A percentile compares a stretch with the other conserved stretches of the same genome.
phyloP scores from a whole-genome alignment of 2,329 filamentous ascomycete species.

The Rhynchosporium agropyri region DNA sequence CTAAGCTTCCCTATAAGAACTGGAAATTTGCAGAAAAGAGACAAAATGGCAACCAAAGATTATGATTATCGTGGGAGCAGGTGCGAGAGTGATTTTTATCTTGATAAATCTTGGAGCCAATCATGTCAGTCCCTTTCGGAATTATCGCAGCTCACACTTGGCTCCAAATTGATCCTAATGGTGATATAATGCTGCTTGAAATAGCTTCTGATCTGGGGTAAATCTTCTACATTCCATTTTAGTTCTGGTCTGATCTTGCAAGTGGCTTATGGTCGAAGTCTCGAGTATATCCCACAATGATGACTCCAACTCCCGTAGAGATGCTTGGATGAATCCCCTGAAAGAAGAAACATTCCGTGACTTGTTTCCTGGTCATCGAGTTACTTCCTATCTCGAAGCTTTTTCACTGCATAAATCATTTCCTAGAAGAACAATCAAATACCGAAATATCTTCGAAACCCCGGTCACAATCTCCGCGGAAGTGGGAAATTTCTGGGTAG shows the following conservation, averaged over 20 bases:
- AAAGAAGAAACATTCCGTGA: slow-evolving; percentile 35
- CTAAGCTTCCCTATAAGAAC: no score
- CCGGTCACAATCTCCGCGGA: slow-evolving; percentile 34
- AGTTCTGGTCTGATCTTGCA: not conserved
- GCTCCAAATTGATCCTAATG: slow-evolving; percentile 26
- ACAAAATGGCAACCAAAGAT: slow-evolving; percentile 1
- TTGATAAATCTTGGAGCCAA: not conserved
- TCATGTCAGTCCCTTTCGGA: slow-evolving; percentile 21
- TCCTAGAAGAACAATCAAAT: slow-evolving; percentile 30
- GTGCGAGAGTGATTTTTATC: not conserved
- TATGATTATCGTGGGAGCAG: slow-evolving; percentile 19
- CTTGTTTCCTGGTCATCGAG: slow-evolving; percentile 39
- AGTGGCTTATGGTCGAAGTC: slow-evolving; percentile 24
- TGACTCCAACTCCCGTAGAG: slow-evolving; percentile 40
- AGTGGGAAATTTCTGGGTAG: slow-evolving; percentile 28
- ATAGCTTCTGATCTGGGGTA: slow-evolving; percentile 24
- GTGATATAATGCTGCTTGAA: slow-evolving; percentile 26
- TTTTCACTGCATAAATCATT: slow-evolving; percentile 30
- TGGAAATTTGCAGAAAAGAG: not conserved
- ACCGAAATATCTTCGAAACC: slow-evolving; percentile 34
- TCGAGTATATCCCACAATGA: slow-evolving; percentile 20
- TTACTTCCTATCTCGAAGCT: slow-evolving; percentile 38
- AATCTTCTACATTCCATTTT: not conserved
- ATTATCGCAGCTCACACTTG: slow-evolving; percentile 27
- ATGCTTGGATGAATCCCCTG: slow-evolving; percentile 39